Base-by-base conservation (phyloP, 2,329 filamentous ascomycete species). In the Pseudogymnoascus sp. region DNA sequence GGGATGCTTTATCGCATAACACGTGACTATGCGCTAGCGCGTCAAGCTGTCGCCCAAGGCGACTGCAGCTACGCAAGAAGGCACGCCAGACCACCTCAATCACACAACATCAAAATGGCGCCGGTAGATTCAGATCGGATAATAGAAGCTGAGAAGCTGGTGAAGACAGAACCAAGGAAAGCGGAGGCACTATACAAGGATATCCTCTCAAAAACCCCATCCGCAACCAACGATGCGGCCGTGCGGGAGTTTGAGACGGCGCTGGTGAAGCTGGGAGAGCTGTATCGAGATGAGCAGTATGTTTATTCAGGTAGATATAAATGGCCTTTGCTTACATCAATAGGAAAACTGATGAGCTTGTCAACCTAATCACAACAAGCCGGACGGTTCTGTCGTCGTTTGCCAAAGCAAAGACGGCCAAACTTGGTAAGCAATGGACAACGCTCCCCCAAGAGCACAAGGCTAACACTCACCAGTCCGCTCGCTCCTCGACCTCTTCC, bases 391-490 rank as follows among this genome's bases (percentile, higher is more conserved):
- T 99, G 68, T 97, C 93, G 64, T 95, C 91, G 67, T 98, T 99
- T 77, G 95, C 95, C 68, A 97, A 98, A 82, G 95, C 96, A 66
- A 99, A 99, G 85, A 98, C 95, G 33, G 91, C 95, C 63, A 99
- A 99, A 80, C 83, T 99, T 66, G 91, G 95, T 98, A 87, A 68
- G 88, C 50, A 56, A 28, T 66, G 50, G 43, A n/a, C 16, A 46
- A 24, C 14, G 37, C 63, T 8, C 31, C 50, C 50, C 28, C n/a
- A 60, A 59, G 37, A 64, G 38, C 7, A 33, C 14, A n/a, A 31
- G 11, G 40, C 26, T 67, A 59, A 53, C 46, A 22, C 28, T 1
- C 16, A 7, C 60, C 70, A 97, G 95, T 99, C 70, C 93, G 95
- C 71, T 92, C 97, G 79, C 87, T 99, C 26, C 89, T 99, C 76